A percentile compares a stretch with the other conserved stretches of the same genome.
Evolutionary conservation across 495 filamentous ascomycete species (phyloP).

Genomic region (Penicillium arizonense): DNA sequence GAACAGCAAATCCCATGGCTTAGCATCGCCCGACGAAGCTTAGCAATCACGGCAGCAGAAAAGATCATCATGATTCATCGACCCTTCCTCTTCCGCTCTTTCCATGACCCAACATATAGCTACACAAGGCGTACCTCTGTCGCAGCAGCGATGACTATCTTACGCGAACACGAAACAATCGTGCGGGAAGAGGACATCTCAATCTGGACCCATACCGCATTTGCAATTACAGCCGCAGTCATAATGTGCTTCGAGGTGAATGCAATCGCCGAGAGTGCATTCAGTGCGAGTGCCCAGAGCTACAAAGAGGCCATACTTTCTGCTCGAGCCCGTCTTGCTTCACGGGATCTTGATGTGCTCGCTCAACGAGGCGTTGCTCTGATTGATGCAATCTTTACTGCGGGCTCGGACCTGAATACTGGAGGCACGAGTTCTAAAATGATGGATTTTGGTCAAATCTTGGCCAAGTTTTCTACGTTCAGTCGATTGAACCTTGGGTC

Average conservation of each 20-base stretch:
- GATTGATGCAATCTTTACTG: conserved; percentile 28
- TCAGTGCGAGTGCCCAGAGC: conserved; percentile 11
- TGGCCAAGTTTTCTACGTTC: conserved; percentile 26
- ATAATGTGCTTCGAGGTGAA: conserved; percentile 33
- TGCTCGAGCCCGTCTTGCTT: conserved; percentile 25
- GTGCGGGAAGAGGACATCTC: conserved; percentile 29
- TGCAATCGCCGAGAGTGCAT: conserved; percentile 14
- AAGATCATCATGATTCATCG: conserved; percentile 56
- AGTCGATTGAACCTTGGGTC: conserved; percentile 16
- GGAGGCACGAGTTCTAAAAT: conserved; percentile 1
- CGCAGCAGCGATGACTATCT: conserved; percentile 44
- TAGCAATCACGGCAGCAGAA: conserved; percentile 44
- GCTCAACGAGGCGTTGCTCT: conserved; percentile 31
- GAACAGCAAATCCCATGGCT: conserved; percentile 39
- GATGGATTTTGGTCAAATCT: conserved; percentile 26
- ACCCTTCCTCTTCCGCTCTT: conserved; percentile 43
- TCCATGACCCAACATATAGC: conserved; percentile 36
- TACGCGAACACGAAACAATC: conserved; percentile 38
- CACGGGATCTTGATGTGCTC: conserved; percentile 20
- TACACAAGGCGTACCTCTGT: conserved; percentile 45
- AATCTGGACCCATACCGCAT: conserved; percentile 33
- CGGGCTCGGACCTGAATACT: conserved; percentile 11
- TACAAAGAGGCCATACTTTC: conserved; percentile 24
- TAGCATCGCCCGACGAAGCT: conserved; percentile 35
- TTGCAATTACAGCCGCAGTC: conserved; percentile 30